These are phyloP conservation scores for Mycena kentingensis DNA, from an alignment of 768 basidiomycete genomes.

Conservation along the genomic window DNA sequence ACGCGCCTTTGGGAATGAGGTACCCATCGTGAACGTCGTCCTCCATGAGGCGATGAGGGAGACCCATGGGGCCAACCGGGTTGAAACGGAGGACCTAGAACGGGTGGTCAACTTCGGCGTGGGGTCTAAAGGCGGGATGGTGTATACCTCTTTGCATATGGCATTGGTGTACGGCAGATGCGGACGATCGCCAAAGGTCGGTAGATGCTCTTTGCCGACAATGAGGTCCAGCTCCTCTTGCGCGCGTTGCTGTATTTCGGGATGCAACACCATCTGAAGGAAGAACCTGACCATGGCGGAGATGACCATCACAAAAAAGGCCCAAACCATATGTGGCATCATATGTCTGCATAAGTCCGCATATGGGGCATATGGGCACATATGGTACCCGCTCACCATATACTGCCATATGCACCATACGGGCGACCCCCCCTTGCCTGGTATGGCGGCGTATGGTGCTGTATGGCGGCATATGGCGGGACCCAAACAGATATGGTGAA, in stretches of 20 bases:
- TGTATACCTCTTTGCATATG: constrained; percentile 31
- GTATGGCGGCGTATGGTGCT: too few species aligned
- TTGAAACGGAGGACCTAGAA: not conserved
- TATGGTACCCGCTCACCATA: too few species aligned
- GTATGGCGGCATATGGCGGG: too few species aligned
- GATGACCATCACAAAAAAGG: too few species aligned
- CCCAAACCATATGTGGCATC: too few species aligned
- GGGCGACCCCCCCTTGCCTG: too few species aligned
- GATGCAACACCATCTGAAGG: constrained; percentile 29
- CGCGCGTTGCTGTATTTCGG: constrained; percentile 28
- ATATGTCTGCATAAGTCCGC: too few species aligned
- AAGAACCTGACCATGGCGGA: constrained; percentile 27
- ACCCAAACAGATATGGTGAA: too few species aligned
- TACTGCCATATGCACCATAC: too few species aligned
- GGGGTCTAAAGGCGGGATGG: not conserved
- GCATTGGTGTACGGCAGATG: constrained; percentile 33
- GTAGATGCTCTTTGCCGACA: constrained; percentile 30
- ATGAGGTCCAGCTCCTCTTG: constrained; percentile 33
- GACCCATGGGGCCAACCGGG: constrained; percentile 23
- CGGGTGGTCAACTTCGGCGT: not conserved
- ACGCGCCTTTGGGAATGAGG: constrained; percentile 19
- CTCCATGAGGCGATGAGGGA: constrained; percentile 15
- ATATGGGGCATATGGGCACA: too few species aligned
- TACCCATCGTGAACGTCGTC: constrained; percentile 36
- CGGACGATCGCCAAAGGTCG: constrained; percentile 28